Evolutionary conservation across 306 rosid genomes (phyloP).

Genomic region (Dryas octopetala): DNA sequence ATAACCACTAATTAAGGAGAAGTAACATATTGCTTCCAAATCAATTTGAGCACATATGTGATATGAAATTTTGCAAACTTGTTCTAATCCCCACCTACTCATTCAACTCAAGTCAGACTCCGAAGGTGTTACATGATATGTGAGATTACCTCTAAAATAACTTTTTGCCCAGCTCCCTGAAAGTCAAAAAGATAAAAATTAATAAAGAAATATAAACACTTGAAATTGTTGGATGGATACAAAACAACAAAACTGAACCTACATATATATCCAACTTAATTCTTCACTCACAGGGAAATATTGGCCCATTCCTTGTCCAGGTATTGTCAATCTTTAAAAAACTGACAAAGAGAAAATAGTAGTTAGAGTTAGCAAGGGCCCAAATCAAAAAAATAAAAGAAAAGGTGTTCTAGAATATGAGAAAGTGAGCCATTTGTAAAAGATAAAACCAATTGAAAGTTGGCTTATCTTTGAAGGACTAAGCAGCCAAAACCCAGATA

Average conservation of each 20-base stretch:
- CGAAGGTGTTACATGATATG: too few relatives aligned
- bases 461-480: background rate
- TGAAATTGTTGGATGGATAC: background rate
- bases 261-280: constrained; percentile 6
- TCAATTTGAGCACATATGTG: too few relatives aligned
- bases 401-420: background rate
- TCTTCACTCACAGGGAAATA: constrained; percentile 70
- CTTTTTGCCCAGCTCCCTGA: constrained; percentile 66
- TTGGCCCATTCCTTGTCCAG: constrained; percentile 93
- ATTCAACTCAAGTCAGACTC: too few relatives aligned
- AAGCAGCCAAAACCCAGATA: background rate
- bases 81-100: too few relatives aligned
- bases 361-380: background rate
- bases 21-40: too few relatives aligned
- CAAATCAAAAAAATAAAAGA: background rate
- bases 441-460: background rate
- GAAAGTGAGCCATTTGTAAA: constrained; percentile 3
- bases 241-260: background rate
- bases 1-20: too few relatives aligned
- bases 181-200: constrained; percentile 12
- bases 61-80: too few relatives aligned
- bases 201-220: constrained; percentile 2
- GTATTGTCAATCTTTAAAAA: constrained; percentile 87
- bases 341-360: constrained; percentile 35
- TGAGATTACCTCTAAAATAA: constrained; percentile 68